A percentile compares a stretch with the other conserved stretches of the same genome.
These are phyloP conservation scores for Aspergillus novofumigatus DNA, from an alignment of 2,329 filamentous ascomycete genomes.

Conservation along the genomic window DNA sequence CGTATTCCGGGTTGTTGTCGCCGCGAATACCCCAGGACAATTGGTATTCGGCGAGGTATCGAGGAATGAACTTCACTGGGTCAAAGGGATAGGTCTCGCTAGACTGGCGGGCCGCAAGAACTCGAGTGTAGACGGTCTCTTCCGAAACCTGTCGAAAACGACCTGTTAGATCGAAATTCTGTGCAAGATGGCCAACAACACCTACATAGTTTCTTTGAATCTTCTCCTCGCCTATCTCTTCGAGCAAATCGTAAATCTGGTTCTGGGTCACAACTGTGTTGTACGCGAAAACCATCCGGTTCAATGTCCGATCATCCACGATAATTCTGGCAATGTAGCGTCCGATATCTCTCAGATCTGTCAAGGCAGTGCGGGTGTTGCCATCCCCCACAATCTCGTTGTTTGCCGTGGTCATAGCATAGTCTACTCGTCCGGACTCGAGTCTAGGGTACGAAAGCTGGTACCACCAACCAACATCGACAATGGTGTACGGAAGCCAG, in stretches of 20 bases:
- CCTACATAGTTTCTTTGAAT: slow-evolving; percentile 39
- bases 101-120: slow-evolving; percentile 31
- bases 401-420: slow-evolving; percentile 34
- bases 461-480: slow-evolving; percentile 59
- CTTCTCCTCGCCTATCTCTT: slow-evolving; percentile 48
- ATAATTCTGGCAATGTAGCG: slow-evolving; percentile 50
- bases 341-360: slow-evolving; percentile 52
- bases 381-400: slow-evolving; percentile 46
- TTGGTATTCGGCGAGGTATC: slow-evolving; percentile 42
- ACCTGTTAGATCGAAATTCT: neutral
- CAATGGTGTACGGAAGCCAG: slow-evolving; percentile 52
- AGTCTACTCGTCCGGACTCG: slow-evolving; percentile 45
- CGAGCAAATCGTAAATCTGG: slow-evolving; percentile 45
- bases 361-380: slow-evolving; percentile 41
- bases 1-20: slow-evolving; percentile 52
- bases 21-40: slow-evolving; percentile 47
- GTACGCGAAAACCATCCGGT: slow-evolving; percentile 50
- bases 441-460: slow-evolving; percentile 46
- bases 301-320: slow-evolving; percentile 50
- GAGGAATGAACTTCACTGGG: slow-evolving; percentile 32
- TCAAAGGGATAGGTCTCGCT: slow-evolving; percentile 37
- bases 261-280: slow-evolving; percentile 46
- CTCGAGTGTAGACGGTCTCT: slow-evolving; percentile 31
- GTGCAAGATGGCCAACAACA: neutral
- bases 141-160: slow-evolving; percentile 25